These are phyloP conservation scores for Euclidium syriacum DNA, from an alignment of 345 rosid genomes.

Conservation along the genomic window DNA sequence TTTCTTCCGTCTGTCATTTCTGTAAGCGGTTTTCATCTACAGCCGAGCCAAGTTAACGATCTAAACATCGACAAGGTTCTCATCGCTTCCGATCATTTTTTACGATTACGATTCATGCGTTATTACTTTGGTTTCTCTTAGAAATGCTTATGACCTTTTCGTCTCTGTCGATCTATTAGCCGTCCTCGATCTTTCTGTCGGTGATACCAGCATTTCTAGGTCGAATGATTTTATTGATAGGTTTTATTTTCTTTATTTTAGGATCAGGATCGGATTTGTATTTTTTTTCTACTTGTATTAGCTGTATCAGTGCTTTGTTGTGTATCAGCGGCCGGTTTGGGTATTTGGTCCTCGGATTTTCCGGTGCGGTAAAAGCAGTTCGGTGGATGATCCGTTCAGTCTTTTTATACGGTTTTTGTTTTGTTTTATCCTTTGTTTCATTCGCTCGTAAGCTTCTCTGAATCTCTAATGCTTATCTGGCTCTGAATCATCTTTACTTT, in stretches of 20 bases:
- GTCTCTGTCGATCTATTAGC: background rate
- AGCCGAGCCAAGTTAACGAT: conserved; percentile 14
- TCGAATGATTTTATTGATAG: background rate
- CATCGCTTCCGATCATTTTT: conserved; percentile 7
- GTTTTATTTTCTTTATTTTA: background rate
- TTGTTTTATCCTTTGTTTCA: background rate
- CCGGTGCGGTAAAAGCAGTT: background rate
- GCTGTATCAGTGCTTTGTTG: background rate
- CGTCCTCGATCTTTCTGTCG: background rate
- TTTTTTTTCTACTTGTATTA: background rate
- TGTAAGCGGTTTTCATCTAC: conserved; percentile 8
- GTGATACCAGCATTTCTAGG: background rate
- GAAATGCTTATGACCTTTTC: background rate
- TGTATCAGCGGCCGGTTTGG: background rate
- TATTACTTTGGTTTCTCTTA: background rate
- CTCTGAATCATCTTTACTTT: background rate
- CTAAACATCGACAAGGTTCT: conserved; percentile 19
- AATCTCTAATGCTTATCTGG: background rate
- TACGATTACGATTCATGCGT: background rate
- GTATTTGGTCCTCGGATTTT: background rate
- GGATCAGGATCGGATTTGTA: background rate
- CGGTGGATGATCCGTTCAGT: background rate
- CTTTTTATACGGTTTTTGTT: too few species aligned
- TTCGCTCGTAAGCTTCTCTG: background rate
- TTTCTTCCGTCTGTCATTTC: background rate